These are phyloP conservation scores for Crithidia bombi DNA, from an alignment of 208 protist genomes.

Conservation along the genomic window DNA sequence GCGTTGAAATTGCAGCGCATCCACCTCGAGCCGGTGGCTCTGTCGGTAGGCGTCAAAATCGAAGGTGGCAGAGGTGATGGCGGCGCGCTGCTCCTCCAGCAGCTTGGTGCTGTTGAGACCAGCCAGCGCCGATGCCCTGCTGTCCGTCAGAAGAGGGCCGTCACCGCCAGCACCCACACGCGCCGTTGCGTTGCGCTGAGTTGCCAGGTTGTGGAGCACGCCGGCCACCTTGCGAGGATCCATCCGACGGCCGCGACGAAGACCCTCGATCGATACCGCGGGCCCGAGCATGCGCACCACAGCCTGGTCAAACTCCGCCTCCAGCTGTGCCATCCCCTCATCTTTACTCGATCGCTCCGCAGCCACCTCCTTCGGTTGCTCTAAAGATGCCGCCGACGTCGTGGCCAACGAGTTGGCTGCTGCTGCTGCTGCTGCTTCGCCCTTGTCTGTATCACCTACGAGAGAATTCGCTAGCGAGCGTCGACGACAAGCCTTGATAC, in stretches of 20 bases:
- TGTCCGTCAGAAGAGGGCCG: background rate
- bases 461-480: no score
- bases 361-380: background rate
- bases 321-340: slow-evolving; percentile 20
- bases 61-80: slow-evolving; percentile 42
- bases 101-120: slow-evolving; percentile 66
- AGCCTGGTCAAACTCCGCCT: slow-evolving; percentile 29
- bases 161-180: background rate
- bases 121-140: background rate
- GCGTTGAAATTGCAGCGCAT: slow-evolving; percentile 66
- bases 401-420: no score
- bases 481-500: no score
- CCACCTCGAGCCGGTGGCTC: slow-evolving; percentile 63
- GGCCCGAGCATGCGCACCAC: slow-evolving; percentile 45
- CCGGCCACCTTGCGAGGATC: slow-evolving; percentile 59
- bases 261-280: slow-evolving; percentile 44
- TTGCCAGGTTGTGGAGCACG: slow-evolving; percentile 45
- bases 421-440: no score
- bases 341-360: background rate
- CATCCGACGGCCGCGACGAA: slow-evolving; percentile 72
- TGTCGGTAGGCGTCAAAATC: slow-evolving; percentile 62
- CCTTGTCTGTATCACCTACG: no score
- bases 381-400: no score
- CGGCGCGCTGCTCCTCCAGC: slow-evolving; percentile 50
- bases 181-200: slow-evolving; percentile 17